phyloP scores from a whole-genome alignment of 257 asterid species.

The Prunella vulgaris region DNA sequence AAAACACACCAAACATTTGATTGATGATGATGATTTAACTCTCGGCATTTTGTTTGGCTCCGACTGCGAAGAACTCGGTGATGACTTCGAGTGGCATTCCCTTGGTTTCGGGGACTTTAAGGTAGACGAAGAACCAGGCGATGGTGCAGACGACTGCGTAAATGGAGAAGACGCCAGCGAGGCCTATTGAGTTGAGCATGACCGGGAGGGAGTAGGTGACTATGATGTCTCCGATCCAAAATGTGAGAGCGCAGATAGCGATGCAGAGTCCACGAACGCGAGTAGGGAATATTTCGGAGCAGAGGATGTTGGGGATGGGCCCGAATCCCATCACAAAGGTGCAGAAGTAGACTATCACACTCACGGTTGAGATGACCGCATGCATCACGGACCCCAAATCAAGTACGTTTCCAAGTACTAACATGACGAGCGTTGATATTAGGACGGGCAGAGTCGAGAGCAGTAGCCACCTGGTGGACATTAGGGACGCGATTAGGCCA shows the following conservation, averaged over 20 bases:
- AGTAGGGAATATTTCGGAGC: slow-evolving; percentile 93
- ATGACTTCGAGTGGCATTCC: slow-evolving; percentile 98
- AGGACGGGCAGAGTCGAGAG: slow-evolving; percentile 76
- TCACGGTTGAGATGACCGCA: slow-evolving; percentile 69
- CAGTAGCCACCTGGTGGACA: slow-evolving; percentile 59
- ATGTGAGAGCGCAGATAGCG: slow-evolving; percentile 86
- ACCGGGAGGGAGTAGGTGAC: slow-evolving; percentile 74
- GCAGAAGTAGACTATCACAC: slow-evolving; percentile 88
- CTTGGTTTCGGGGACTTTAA: slow-evolving; percentile 88
- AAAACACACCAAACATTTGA: background rate
- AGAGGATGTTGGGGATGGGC: slow-evolving; percentile 93
- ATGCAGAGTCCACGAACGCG: slow-evolving; percentile 93
- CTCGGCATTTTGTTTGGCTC: slow-evolving; percentile 54
- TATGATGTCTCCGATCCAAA: slow-evolving; percentile 79
- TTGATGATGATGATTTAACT: slow-evolving; percentile 4
- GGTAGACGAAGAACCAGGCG: slow-evolving; percentile 69
- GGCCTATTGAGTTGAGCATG: slow-evolving; percentile 70
- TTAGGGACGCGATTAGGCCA: background rate
- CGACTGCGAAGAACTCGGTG: slow-evolving; percentile 79
- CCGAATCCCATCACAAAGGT: slow-evolving; percentile 91
- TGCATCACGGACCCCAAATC: slow-evolving; percentile 47
- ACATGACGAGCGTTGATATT: slow-evolving; percentile 46
- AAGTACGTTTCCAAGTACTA: slow-evolving; percentile 66
- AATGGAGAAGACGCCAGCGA: slow-evolving; percentile 74
- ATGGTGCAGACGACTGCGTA: slow-evolving; percentile 62